phyloP scores from a whole-genome alignment of 495 filamentous ascomycete species.

The Aspergillus carlsbadensis region DNA sequence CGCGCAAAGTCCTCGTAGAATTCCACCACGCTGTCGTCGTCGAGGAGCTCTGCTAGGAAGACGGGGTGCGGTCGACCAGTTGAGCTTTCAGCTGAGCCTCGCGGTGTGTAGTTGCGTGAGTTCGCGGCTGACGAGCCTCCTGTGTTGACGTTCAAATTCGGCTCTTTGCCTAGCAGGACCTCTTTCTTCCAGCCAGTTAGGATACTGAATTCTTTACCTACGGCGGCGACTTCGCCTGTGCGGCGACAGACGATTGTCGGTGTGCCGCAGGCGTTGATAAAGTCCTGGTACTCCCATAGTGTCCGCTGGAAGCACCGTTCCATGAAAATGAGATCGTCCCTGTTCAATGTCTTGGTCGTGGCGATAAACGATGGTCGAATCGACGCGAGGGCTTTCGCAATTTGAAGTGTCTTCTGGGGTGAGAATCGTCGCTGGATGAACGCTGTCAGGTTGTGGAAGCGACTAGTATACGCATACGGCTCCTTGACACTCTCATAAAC shows the following conservation, averaged over 20 bases:
- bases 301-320: conserved; percentile 95
- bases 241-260: conserved; percentile 89
- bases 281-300: conserved; percentile 87
- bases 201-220: conserved; percentile 92
- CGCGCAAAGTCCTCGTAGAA: conserved; percentile 96
- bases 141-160: conserved; percentile 86
- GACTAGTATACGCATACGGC: conserved; percentile 84
- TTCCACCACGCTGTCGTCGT: conserved; percentile 88
- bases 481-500: conserved; percentile 88
- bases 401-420: conserved; percentile 65
- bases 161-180: conserved; percentile 80
- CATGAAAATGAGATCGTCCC: conserved; percentile 92
- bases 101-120: conserved; percentile 53
- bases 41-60: conserved; percentile 86
- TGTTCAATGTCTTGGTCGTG: conserved; percentile 76
- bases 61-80: conserved; percentile 63
- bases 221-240: conserved; percentile 87
- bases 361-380: conserved; percentile 93
- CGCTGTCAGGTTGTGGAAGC: conserved; percentile 86
- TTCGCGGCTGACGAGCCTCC: conserved; percentile 40
- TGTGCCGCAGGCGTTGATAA: conserved; percentile 80
- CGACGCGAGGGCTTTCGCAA: conserved; percentile 81
- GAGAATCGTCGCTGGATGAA: conserved; percentile 76
- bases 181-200: conserved; percentile 94
- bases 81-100: conserved; percentile 25